Conservation (phyloP, 139 green algal species). For the Gonium pectorale region DNA sequence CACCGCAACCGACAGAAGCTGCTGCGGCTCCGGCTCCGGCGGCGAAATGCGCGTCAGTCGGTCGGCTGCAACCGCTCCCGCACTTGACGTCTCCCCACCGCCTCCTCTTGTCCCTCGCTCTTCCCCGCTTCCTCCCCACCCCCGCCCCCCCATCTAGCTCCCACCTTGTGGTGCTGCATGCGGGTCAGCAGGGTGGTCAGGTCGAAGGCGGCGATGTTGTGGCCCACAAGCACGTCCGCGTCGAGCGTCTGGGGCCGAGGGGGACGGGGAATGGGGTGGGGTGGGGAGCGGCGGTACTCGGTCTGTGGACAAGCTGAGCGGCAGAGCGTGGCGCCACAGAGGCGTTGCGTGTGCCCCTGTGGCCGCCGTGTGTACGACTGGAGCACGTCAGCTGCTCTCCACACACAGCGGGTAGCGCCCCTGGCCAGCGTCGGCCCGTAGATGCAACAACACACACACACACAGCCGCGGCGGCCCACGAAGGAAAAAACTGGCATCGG, state of each 20-base stretch:
- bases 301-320: neutral
- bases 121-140: neutral
- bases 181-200: constrained; percentile 93
- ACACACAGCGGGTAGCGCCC: too few relatives aligned
- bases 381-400: neutral
- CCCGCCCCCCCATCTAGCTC: neutral
- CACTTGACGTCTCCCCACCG: neutral
- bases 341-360: neutral
- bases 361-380: neutral
- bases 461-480: neutral
- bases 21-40: too few relatives aligned
- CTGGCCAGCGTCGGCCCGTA: too few relatives aligned
- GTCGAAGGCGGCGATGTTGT: constrained; percentile 96
- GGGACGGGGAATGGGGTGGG: neutral
- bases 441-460: neutral
- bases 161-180: constrained; percentile 91
- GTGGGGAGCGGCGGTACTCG: neutral
- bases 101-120: neutral
- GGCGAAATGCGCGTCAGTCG: too few relatives aligned
- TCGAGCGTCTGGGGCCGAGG: constrained; percentile 88
- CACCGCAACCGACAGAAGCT: too few relatives aligned
- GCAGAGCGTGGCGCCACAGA: neutral
- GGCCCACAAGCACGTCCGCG: constrained; percentile 94
- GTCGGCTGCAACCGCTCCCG: too few relatives aligned
- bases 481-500: too few relatives aligned